A percentile compares a stretch with the other conserved stretches of the same genome.
These are phyloP conservation scores for Microdochium bolleyi DNA, from an alignment of 2,329 filamentous ascomycete genomes.

Conservation along the genomic window DNA sequence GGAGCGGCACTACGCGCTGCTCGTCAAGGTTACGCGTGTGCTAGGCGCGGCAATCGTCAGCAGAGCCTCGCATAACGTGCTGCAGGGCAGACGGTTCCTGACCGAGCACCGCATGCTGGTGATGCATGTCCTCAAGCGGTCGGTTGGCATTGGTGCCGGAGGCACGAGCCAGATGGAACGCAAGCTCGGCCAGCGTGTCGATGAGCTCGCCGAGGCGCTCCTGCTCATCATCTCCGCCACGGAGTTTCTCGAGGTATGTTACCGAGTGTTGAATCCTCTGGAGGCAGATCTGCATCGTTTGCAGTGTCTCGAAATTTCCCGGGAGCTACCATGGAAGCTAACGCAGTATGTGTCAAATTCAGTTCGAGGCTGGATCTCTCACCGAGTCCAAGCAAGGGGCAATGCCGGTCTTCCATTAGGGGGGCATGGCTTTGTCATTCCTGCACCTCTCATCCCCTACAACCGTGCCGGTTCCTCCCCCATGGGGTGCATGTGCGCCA, in stretches of 20 bases:
- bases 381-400: conserved; percentile 1
- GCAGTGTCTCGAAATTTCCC: not conserved
- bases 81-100: conserved; percentile 73
- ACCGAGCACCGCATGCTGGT: conserved; percentile 76
- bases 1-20: conserved; percentile 74
- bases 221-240: conserved; percentile 77
- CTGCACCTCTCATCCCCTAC: not conserved
- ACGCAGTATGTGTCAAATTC: not conserved
- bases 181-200: conserved; percentile 51
- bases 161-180: conserved; percentile 24
- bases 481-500: not conserved
- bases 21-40: conserved; percentile 73
- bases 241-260: conserved; percentile 74
- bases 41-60: conserved; percentile 75
- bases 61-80: conserved; percentile 73
- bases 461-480: not conserved
- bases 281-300: too few species aligned
- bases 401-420: conserved; percentile 4
- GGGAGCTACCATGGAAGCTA: not conserved
- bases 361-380: conserved; percentile 4
- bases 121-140: conserved; percentile 82
- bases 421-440: not conserved
- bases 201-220: conserved; percentile 77
- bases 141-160: conserved; percentile 64
- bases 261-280: too few species aligned